Base-by-base conservation (phyloP, 805 yeast genomes). In the Metschnikowia continentalis region DNA sequence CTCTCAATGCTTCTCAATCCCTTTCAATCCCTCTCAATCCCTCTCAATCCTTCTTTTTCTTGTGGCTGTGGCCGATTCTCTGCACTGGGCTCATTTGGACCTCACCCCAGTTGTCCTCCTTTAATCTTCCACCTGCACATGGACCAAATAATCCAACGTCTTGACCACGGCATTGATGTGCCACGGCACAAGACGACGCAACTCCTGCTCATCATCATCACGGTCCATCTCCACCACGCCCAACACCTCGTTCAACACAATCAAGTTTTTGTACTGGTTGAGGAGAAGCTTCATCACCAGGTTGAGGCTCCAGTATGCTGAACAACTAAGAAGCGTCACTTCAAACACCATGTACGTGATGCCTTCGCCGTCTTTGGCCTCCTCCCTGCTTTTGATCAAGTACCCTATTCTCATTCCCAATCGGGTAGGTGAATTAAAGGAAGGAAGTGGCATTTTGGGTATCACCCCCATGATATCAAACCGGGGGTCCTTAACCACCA, bases 351-450 rank as follows among this genome's bases (percentile, higher is more conserved):
- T 54, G 52, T 66, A 69, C 20, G 49, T 51, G 7, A 19, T 19
- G 5, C 39, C 35, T 22, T 17, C 44, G 17, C 15, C 37, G 20
- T 26, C 20, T 48, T 26, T 8, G 30, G 30, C 5, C 11, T 50
- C 62, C 22, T 10, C 35, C 11, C 63, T 47, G 33, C 74, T 74
- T 51, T 78, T 82, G 6, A 84, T 59, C 48, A 88, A 64, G 53
- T 82, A 86, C 0, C 94, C 94, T 1, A 88, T 81, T 54, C 82
- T 81, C 59, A 86, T 78, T 2, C 91, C 86, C 47, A 84, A 71
- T 46, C 91, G 71, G 20, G 83, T 82, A 7, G 88, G 86, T 17
- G 88, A 84, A 57, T 83, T 85, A 37, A 87, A 79, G 17, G 88
- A 69, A 2, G 91, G 88, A 40, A 83, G 77, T 0, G 90, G 78